phyloP scores from a whole-genome alignment of 2,329 filamentous ascomycete genomes.

The Neoascochyta sp. region DNA sequence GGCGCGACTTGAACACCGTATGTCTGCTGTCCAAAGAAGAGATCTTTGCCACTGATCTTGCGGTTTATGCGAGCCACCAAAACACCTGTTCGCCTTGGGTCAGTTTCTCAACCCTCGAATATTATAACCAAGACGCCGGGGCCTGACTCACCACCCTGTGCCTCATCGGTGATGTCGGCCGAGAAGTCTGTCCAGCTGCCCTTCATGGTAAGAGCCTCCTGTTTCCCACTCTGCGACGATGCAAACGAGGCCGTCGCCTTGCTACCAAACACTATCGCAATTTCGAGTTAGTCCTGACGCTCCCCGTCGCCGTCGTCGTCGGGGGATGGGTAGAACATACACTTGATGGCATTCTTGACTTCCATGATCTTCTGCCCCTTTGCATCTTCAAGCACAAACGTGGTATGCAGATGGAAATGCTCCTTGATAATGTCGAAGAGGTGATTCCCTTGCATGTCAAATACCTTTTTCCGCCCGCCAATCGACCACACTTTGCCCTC shows the following conservation, averaged over 20 bases:
- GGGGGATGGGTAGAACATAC: slow-evolving; percentile 41
- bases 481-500: slow-evolving; percentile 54
- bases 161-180: slow-evolving; percentile 56
- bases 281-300: background rate
- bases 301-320: too few relatives aligned
- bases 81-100: slow-evolving; percentile 24
- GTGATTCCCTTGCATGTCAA: slow-evolving; percentile 51
- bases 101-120: too few relatives aligned
- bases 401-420: slow-evolving; percentile 50
- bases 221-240: slow-evolving; percentile 18
- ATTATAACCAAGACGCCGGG: too few relatives aligned
- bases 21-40: slow-evolving; percentile 61
- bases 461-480: slow-evolving; percentile 55
- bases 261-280: slow-evolving; percentile 46
- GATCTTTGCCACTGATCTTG: slow-evolving; percentile 55
- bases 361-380: slow-evolving; percentile 50
- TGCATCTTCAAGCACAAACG: slow-evolving; percentile 50
- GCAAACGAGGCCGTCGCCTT: slow-evolving; percentile 58
- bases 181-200: slow-evolving; percentile 58
- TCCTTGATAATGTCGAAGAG: slow-evolving; percentile 59
- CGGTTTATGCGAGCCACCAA: slow-evolving; percentile 59
- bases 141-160: slow-evolving; percentile 20
- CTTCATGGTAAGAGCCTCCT: slow-evolving; percentile 48
- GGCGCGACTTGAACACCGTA: slow-evolving; percentile 63
- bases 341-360: slow-evolving; percentile 53